Percentiles rank a stretch among this genome's conserved stretches.
These are phyloP conservation scores for Angophora floribunda DNA, from an alignment of 345 rosid genomes.

Conservation along the genomic window DNA sequence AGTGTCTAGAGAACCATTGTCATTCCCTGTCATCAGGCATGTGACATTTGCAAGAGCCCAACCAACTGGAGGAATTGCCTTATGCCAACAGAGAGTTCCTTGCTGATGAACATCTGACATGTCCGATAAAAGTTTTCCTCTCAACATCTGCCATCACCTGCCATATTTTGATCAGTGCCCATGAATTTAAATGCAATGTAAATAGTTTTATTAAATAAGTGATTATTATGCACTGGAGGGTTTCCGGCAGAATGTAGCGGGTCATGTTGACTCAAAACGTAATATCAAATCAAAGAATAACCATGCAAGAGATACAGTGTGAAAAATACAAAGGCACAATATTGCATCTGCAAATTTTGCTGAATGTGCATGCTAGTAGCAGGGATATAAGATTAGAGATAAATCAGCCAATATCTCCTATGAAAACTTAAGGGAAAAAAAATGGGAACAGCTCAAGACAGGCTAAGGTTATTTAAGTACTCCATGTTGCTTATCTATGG, in stretches of 20 bases:
- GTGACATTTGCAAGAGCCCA: constrained; percentile 87
- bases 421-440: not conserved
- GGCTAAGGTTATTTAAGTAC: not conserved
- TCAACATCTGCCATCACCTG: constrained; percentile 88
- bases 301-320: not conserved
- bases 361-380: not conserved
- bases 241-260: not conserved
- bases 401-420: not conserved
- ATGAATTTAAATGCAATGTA: constrained; percentile 13
- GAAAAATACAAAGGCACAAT: not conserved
- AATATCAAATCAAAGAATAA: not conserved
- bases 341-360: not conserved
- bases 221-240: not conserved
- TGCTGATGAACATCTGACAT: constrained; percentile 37
- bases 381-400: not conserved
- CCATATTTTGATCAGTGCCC: constrained; percentile 77
- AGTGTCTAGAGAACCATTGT: constrained; percentile 50
- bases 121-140: constrained; percentile 39
- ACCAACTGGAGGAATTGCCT: constrained; percentile 60
- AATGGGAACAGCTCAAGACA: not conserved
- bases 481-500: not conserved
- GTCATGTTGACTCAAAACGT: not conserved
- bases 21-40: constrained; percentile 52
- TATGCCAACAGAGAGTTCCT: constrained; percentile 21
- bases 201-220: not conserved